Base-by-base conservation (phyloP, 176 grass and related monocot species). In the Eragrostis curvula region DNA sequence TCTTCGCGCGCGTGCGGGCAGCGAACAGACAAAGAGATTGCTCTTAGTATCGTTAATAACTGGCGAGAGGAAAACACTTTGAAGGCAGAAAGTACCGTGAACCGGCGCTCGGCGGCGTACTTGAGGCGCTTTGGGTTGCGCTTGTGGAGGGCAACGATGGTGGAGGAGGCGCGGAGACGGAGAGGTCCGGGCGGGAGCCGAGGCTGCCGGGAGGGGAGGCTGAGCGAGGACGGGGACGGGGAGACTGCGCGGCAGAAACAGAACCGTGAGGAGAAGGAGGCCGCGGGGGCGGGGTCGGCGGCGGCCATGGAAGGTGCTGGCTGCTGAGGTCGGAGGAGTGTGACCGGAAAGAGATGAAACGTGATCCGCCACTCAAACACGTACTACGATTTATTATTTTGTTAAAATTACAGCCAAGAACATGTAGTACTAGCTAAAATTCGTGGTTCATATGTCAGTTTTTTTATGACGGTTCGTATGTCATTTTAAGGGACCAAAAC, bases 71-170 rank as follows among this genome's bases (percentile, higher is more conserved):
- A 12, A 27, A 60, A 27, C 23, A 8, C 8, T 8, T 6, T 23
- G 24, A 23, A 77, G 56, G n/a, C 0, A 32, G 61, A 61, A 27
- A 51, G 50, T 65, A 98, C 92, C 88, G 86, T 88, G 86, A 98
- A 95, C 74, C 81, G 66, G 79, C 92, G 90, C 65, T 88, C 72
- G 81, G 92, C 68, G 53, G 75, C 80, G 86, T 98, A 93, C 79
- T 98, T 98, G 70, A 98, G 88, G 71, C 90, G 88, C 84, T 93
- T 98, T 56, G 90, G 92, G 90, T 89, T 98, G 70, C 90, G 86
- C 89, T 95, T 98, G 68, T 93, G 81, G 32, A 95, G 64, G 30
- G 92, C 92, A 20, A 87, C 83, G 43, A 88, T 28, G 67, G 79
- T 30, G 70, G 43, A 36, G 18, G 51, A 82, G 71, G 40, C 12